Conservation (phyloP, 225 moss, liverwort and hornwort genomes). For the Marchantia paleacea region DNA sequence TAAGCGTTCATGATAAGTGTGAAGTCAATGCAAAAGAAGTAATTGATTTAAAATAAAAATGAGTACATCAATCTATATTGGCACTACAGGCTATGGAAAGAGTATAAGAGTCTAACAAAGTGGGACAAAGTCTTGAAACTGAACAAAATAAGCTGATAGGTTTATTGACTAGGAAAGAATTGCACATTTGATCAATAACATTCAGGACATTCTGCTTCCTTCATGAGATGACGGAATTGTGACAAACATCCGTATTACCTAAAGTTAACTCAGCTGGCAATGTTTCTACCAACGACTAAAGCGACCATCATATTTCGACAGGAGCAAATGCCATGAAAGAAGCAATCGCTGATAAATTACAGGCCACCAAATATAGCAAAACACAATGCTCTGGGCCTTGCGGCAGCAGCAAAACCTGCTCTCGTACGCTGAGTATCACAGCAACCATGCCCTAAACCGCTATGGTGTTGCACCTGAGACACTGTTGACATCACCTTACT, state of each 20-base stretch:
- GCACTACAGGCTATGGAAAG: too few relatives aligned
- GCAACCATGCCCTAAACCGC: not conserved
- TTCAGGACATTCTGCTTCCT: constrained; percentile 9
- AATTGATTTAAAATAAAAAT: too few relatives aligned
- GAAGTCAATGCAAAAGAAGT: too few relatives aligned
- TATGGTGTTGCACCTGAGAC: not conserved
- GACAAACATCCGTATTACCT: constrained; percentile 1
- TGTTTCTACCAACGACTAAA: constrained; percentile 9
- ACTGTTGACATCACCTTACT: constrained; percentile 9
- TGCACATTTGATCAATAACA: not conserved
- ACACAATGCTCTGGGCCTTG: constrained; percentile 17
- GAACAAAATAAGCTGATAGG: not conserved
- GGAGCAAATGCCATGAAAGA: constrained; percentile 8
- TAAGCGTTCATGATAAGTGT: too few relatives aligned
- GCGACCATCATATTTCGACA: constrained; percentile 11
- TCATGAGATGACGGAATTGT: not conserved
- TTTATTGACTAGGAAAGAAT: constrained; percentile 18
- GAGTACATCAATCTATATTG: too few relatives aligned
- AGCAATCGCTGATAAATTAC: constrained; percentile 9
- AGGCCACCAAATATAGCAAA: constrained; percentile 1
- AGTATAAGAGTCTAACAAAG: too few relatives aligned
- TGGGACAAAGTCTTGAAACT: not conserved
- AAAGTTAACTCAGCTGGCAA: constrained; percentile 9
- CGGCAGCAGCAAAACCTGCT: constrained; percentile 7
- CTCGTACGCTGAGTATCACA: not conserved